Conservation (phyloP, 1,139 yeast genomes). For the Suhomyces maxii region DNA sequence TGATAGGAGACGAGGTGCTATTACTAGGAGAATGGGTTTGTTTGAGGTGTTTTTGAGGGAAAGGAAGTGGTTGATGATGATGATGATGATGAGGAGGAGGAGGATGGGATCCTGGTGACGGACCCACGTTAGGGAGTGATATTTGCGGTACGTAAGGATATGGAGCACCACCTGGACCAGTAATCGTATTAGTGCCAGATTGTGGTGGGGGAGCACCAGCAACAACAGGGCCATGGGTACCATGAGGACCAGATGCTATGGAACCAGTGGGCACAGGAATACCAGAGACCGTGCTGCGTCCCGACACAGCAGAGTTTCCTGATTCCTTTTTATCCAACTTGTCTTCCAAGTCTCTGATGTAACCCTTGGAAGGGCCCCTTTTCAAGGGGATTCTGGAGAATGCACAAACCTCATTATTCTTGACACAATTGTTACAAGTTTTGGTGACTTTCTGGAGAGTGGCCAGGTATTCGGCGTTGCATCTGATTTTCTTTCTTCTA, state of each 20-base stretch:
- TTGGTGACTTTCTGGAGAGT: conserved; percentile 46
- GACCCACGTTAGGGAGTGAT: background rate
- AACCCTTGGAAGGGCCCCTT: conserved; percentile 78
- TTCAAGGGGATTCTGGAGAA: conserved; percentile 71
- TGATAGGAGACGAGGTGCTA: conserved; percentile 21
- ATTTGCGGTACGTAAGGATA: conserved; percentile 1
- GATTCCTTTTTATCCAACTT: conserved; percentile 19
- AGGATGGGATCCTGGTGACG: background rate
- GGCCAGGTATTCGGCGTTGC: conserved; percentile 56
- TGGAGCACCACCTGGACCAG: conserved; percentile 3
- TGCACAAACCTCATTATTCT: conserved; percentile 55
- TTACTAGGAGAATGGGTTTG: conserved; percentile 20
- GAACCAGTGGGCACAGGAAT: too few relatives aligned
- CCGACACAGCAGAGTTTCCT: background rate
- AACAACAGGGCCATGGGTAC: too few relatives aligned
- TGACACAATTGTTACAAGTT: conserved; percentile 57
- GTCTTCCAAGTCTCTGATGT: conserved; percentile 46
- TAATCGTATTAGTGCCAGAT: conserved; percentile 1
- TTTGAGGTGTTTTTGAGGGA: conserved; percentile 17
- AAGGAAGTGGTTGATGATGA: conserved; percentile 21
- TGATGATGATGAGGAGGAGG: too few relatives aligned
- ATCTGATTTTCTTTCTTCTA: conserved; percentile 60
- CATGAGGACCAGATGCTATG: too few relatives aligned
- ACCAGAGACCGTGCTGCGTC: background rate
- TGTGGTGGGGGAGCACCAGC: background rate